Conservation (phyloP, 345 rosid genomes). For the Camelina laxa region DNA sequence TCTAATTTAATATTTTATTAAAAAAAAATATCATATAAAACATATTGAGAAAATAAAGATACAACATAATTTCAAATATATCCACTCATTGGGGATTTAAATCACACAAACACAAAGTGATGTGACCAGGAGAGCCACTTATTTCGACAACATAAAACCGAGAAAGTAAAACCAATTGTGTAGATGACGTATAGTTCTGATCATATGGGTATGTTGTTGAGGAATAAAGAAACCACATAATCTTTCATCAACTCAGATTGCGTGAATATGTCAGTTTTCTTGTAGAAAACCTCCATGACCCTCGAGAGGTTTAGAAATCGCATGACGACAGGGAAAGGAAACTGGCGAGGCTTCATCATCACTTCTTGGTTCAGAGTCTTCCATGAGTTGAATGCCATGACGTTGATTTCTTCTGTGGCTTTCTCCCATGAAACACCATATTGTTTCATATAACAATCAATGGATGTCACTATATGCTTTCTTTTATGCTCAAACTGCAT, state of each 20-base stretch:
- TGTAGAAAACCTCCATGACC: constrained; percentile 27
- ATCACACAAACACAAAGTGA: too few species aligned
- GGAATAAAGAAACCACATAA: background rate
- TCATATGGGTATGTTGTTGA: background rate
- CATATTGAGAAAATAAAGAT: too few species aligned
- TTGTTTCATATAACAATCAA: too few species aligned
- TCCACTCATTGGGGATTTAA: too few species aligned
- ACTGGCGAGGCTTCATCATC: background rate
- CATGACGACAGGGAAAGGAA: background rate
- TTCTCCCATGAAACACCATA: too few species aligned
- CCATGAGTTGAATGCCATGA: constrained; percentile 9
- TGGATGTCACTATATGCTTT: too few species aligned
- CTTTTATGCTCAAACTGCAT: too few species aligned
- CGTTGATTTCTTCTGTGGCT: too few species aligned
- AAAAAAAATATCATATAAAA: too few species aligned
- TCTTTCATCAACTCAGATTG: background rate
- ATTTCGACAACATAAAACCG: background rate
- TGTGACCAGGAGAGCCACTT: background rate
- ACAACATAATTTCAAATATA: too few species aligned
- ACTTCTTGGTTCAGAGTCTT: constrained; percentile 28
- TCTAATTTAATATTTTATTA: too few species aligned
- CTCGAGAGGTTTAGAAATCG: constrained; percentile 28
- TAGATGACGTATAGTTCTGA: background rate
- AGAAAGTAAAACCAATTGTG: background rate
- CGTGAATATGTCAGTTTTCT: background rate